Evolutionary conservation across 148 eudicot genomes (phyloP).

Genomic region (Cornus suecica): DNA sequence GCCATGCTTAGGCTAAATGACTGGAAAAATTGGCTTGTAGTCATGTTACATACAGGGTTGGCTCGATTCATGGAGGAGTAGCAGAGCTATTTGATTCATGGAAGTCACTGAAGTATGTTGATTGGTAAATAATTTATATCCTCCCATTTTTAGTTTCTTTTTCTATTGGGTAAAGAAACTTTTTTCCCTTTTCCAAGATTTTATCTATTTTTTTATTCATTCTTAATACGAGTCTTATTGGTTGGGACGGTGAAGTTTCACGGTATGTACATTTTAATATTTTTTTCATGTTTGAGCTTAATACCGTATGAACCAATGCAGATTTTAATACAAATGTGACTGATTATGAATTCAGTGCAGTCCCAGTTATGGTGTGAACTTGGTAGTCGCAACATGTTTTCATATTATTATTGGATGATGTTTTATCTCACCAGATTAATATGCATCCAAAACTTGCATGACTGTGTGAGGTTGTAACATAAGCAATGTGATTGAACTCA

Average conservation of each 20-base stretch:
- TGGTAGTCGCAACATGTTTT: no score
- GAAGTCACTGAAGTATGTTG: not conserved
- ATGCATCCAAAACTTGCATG: no score
- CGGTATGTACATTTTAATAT: not conserved
- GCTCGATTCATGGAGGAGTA: no score
- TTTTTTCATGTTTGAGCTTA: not conserved
- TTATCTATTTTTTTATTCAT: not conserved
- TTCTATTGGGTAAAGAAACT: not conserved
- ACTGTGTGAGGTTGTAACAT: no score
- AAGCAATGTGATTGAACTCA: no score
- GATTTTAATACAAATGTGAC: not conserved
- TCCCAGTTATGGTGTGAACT: no score
- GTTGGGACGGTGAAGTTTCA: slow-evolving; percentile 5
- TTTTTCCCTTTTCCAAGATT: not conserved
- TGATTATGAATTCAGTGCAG: no score
- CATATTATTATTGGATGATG: no score
- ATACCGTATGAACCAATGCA: not conserved
- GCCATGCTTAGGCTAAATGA: slow-evolving; percentile 30
- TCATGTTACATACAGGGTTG: slow-evolving; percentile 6
- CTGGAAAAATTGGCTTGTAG: slow-evolving; percentile 2
- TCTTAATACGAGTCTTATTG: not conserved
- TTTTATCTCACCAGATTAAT: no score
- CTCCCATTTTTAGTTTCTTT: not conserved
- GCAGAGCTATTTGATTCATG: not conserved
- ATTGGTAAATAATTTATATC: not conserved